Conservation (phyloP, 495 filamentous ascomycete genomes). For the Chaetomium tenue region DNA sequence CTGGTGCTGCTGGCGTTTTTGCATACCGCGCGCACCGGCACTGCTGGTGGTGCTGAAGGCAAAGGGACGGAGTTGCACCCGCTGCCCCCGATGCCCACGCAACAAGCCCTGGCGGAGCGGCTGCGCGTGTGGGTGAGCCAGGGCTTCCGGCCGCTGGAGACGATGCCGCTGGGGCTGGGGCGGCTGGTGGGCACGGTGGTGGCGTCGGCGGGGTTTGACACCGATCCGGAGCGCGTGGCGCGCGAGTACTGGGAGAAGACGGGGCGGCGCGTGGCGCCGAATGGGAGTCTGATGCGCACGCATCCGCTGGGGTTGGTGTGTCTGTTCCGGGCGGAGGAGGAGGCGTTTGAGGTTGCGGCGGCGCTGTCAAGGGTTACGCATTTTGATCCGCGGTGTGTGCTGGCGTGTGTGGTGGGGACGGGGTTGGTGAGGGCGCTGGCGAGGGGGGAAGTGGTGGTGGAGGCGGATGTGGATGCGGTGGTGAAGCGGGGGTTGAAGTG, state of each 20-base stretch:
- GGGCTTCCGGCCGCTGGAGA: slow-evolving; percentile 43
- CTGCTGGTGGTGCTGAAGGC: too few relatives aligned
- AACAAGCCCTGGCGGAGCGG: slow-evolving; percentile 40
- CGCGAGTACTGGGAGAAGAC: slow-evolving; percentile 38
- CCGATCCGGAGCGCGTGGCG: slow-evolving; percentile 35
- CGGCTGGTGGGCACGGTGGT: slow-evolving; percentile 40
- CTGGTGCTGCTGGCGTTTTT: slow-evolving; percentile 46
- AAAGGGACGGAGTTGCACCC: too few relatives aligned
- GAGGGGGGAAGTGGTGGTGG: slow-evolving; percentile 40
- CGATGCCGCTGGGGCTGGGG: slow-evolving; percentile 46
- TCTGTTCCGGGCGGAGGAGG: slow-evolving; percentile 31
- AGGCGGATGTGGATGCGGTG: slow-evolving; percentile 37
- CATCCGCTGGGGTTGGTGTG: slow-evolving; percentile 46
- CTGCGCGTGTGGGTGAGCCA: slow-evolving; percentile 43
- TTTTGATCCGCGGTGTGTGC: slow-evolving; percentile 48
- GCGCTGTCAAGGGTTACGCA: slow-evolving; percentile 41
- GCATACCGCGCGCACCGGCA: slow-evolving; percentile 28
- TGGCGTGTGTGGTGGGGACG: slow-evolving; percentile 44
- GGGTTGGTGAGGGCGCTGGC: slow-evolving; percentile 44
- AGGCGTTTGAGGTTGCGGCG: slow-evolving; percentile 36
- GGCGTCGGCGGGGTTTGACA: slow-evolving; percentile 30
- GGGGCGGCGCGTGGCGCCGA: slow-evolving; percentile 39
- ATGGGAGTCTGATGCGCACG: slow-evolving; percentile 51
- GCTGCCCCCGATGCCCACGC: slow-evolving; percentile 23
- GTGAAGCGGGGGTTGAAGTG: slow-evolving; percentile 30